Percentiles rank a stretch among this genome's conserved stretches.
phyloP scores from a whole-genome alignment of 352 stramenopile species.

The Globisporangium barbulae region DNA sequence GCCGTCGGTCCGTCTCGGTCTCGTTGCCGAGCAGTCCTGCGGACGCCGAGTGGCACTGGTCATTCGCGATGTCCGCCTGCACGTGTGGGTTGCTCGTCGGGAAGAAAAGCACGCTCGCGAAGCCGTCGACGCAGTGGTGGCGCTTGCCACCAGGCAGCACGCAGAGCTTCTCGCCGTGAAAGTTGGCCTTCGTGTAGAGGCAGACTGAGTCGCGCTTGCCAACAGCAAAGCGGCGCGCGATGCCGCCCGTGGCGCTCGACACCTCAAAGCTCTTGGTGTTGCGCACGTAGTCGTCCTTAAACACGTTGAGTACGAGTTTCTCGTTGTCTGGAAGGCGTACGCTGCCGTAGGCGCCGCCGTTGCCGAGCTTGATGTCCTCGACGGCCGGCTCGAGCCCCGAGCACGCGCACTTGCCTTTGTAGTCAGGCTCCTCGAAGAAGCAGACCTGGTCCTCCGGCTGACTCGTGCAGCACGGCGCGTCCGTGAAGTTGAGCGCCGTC shows the following conservation, averaged over 20 bases:
- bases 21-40: slow-evolving; percentile 11
- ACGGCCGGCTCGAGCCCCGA: slow-evolving; percentile 10
- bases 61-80: slow-evolving; percentile 15
- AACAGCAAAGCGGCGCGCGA: slow-evolving; percentile 18
- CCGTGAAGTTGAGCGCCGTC: slow-evolving; percentile 16
- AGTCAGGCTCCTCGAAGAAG: slow-evolving; percentile 16
- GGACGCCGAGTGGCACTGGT: slow-evolving; percentile 15
- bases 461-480: slow-evolving; percentile 12
- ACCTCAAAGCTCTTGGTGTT: slow-evolving; percentile 18
- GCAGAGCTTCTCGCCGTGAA: slow-evolving; percentile 25
- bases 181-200: slow-evolving; percentile 18
- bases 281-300: slow-evolving; percentile 18
- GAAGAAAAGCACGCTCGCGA: slow-evolving; percentile 22
- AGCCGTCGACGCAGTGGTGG: slow-evolving; percentile 18
- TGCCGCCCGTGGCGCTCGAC: slow-evolving; percentile 11
- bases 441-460: slow-evolving; percentile 9
- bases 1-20: slow-evolving; percentile 13
- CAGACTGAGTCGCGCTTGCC: slow-evolving; percentile 19
- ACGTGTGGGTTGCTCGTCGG: slow-evolving; percentile 14
- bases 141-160: slow-evolving; percentile 9
- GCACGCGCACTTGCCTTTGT: slow-evolving; percentile 18
- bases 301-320: slow-evolving; percentile 22
- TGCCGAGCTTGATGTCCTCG: slow-evolving; percentile 20
- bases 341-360: slow-evolving; percentile 18
- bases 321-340: slow-evolving; percentile 10